phyloP scores from a whole-genome alignment of 1,284 basidiomycete species.

The Ganoderma boninense region DNA sequence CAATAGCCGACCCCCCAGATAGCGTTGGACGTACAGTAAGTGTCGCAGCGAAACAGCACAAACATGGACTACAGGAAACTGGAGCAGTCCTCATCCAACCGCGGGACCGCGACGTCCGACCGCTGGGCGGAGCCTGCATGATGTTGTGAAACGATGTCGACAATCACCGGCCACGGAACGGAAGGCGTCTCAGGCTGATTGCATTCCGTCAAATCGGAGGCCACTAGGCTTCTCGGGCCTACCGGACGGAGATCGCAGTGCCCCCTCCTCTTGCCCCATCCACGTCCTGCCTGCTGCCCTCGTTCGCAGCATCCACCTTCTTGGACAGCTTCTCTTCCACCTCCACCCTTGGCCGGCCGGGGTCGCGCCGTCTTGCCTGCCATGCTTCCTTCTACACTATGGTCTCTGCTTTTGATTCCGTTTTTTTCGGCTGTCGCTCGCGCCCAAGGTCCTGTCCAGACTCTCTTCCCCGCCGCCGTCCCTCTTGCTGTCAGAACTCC shows the following conservation, averaged over 20 bases:
- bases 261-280: background rate
- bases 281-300: background rate
- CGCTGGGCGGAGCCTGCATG: background rate
- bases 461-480: conserved; percentile 22
- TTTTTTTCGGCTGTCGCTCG: conserved; percentile 18
- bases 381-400: conserved; percentile 19
- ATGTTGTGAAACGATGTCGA: background rate
- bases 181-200: conserved; percentile 8
- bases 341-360: conserved; percentile 10
- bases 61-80: background rate
- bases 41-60: background rate
- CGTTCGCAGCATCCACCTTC: background rate
- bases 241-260: background rate
- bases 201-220: background rate
- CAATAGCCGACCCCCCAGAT: background rate
- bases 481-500: conserved; percentile 27
- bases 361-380: conserved; percentile 5
- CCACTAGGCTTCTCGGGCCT: background rate
- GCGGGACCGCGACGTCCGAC: background rate
- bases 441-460: conserved; percentile 22
- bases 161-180: background rate
- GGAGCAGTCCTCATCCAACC: background rate
- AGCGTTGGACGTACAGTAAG: background rate
- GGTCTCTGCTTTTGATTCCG: conserved; percentile 19
- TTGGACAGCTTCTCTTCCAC: conserved; percentile 24